These are phyloP conservation scores for Cinnamomum chago DNA, from an alignment of 164 flowering plant genomes.

Conservation along the genomic window DNA sequence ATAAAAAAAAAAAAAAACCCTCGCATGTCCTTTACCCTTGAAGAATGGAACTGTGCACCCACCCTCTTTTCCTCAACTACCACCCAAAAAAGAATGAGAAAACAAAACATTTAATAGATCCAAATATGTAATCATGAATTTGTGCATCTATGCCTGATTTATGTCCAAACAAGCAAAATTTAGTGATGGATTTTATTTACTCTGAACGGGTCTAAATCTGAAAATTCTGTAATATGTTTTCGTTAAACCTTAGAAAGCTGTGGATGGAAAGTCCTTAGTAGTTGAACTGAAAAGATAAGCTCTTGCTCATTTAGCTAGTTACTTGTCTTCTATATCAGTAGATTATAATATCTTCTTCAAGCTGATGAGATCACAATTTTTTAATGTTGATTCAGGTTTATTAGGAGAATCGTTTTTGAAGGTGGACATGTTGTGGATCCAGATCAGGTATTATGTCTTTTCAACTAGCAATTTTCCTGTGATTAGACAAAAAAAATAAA, in stretches of 20 bases:
- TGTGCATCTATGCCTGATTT: no score
- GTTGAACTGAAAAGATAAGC: neutral
- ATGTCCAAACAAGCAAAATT: no score
- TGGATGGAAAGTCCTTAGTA: neutral
- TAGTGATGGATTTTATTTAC: no score
- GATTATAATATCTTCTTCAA: neutral
- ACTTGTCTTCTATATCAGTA: neutral
- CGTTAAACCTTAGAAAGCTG: neutral
- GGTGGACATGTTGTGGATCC: slow-evolving; percentile 88
- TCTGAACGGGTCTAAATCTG: neutral
- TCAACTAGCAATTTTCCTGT: neutral
- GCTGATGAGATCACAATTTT: neutral
- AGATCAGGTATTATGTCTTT: slow-evolving; percentile 56
- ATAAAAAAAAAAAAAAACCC: no score
- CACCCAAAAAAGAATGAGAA: no score
- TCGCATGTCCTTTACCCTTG: no score
- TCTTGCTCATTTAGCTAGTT: neutral
- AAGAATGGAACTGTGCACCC: no score
- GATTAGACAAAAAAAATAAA: neutral
- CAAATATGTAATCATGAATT: no score
- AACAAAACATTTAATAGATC: no score
- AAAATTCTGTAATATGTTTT: neutral
- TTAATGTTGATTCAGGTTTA: slow-evolving; percentile 34
- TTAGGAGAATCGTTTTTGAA: slow-evolving; percentile 75
- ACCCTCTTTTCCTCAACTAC: no score